A percentile compares a stretch with the other conserved stretches of the same genome.
Evolutionary conservation across 2,329 filamentous ascomycete genomes (phyloP).

Genomic region (Arthroderma sp.): DNA sequence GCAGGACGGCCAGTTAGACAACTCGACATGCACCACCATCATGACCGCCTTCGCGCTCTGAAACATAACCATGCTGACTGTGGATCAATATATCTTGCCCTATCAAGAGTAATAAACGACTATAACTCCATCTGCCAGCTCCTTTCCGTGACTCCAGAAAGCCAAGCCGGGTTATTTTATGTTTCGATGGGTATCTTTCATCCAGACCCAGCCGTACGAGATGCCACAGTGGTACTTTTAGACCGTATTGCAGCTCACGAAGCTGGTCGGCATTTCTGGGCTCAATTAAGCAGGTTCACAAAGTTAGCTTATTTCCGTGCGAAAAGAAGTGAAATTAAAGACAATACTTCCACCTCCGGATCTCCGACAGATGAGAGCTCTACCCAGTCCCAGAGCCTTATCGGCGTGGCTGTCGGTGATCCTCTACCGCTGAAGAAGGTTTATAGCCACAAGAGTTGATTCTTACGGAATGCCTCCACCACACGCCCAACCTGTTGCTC

Average conservation of each 20-base stretch:
- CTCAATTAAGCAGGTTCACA: constrained; percentile 69
- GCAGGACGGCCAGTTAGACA: constrained; percentile 28
- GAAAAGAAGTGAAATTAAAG: constrained; percentile 45
- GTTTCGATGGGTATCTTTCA: constrained; percentile 85
- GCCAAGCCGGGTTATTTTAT: constrained; percentile 80
- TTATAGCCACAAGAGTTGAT: constrained; percentile 13
- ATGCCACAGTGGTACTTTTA: constrained; percentile 64
- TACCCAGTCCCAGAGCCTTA: constrained; percentile 19
- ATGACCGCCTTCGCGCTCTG: constrained; percentile 76
- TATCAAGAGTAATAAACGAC: constrained; percentile 60
- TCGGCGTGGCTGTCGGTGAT: constrained; percentile 24
- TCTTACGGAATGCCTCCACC: too few species aligned
- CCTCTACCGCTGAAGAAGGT: constrained; percentile 6
- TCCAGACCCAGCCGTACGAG: constrained; percentile 64
- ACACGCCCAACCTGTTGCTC: too few species aligned
- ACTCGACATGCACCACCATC: constrained; percentile 72
- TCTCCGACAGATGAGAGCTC: constrained; percentile 12
- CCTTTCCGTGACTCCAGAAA: constrained; percentile 69
- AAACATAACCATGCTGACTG: constrained; percentile 64
- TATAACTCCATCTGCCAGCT: constrained; percentile 80
- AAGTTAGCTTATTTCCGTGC: constrained; percentile 75
- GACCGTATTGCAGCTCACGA: constrained; percentile 76
- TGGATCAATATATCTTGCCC: constrained; percentile 71
- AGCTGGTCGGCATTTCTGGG: constrained; percentile 89
- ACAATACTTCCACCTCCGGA: constrained; percentile 8